These are phyloP conservation scores for Pelargonium fulgidum DNA, from an alignment of 441 rosid species.

Conservation along the genomic window DNA sequence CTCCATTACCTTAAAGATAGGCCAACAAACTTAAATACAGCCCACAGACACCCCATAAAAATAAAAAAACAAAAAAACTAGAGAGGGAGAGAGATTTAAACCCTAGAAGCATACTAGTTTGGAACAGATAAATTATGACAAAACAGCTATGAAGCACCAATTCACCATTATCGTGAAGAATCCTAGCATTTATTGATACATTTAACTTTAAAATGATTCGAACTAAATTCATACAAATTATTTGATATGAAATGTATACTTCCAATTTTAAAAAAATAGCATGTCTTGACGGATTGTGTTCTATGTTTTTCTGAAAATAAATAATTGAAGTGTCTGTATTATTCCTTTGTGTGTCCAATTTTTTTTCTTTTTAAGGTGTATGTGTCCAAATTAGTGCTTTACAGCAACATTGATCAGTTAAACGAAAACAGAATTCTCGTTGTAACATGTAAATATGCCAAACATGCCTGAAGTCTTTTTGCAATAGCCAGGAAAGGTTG, in stretches of 20 bases:
- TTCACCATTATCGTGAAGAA: too few species aligned
- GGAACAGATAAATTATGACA: background rate
- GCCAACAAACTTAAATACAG: background rate
- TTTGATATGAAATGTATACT: too few species aligned
- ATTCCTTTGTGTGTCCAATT: too few species aligned
- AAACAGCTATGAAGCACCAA: background rate
- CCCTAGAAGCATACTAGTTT: background rate
- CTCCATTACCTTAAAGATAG: background rate
- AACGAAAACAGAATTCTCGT: background rate
- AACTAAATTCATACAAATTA: too few species aligned
- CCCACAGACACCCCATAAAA: background rate
- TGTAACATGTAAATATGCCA: constrained; percentile 5
- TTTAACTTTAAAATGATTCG: too few species aligned
- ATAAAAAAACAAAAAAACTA: background rate
- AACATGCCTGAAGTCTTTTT: constrained; percentile 82
- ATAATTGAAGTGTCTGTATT: too few species aligned
- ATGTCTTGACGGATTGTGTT: too few species aligned
- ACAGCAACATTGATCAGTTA: constrained; percentile 1
- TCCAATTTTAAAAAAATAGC: too few species aligned
- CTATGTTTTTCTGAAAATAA: too few species aligned
- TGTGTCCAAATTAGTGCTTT: too few species aligned
- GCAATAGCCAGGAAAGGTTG: constrained; percentile 94
- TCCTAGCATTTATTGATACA: too few species aligned
- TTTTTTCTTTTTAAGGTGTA: too few species aligned
- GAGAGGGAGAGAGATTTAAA: background rate